Base-by-base conservation (phyloP, 805 yeast genomes). In the Lachancea meyersii region DNA sequence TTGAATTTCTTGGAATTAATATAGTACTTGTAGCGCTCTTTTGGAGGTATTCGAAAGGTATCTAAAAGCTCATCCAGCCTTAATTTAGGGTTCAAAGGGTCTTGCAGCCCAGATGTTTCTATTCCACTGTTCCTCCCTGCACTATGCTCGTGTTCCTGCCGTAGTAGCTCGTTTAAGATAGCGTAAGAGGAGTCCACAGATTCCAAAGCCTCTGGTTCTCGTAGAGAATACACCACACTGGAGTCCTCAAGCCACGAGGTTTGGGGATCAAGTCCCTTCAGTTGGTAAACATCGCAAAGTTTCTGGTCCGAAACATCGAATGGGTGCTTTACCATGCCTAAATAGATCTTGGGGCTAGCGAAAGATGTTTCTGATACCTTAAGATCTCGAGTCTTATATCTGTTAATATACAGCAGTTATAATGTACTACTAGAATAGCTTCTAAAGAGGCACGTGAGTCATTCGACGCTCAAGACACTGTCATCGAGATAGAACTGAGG, bases 1-100 rank as follows among this genome's bases (percentile, higher is more conserved):
- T 78, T 74, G 61, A 82, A 82, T 21, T 71, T 63, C 42, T 79
- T 76, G 14, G 79, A 75, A 36, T 77, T 76, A 38, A 79, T 71
- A 46, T 79, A 61, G 58, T 70, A 73, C 50, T 73, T 65, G 27
- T 73, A 56, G 41, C 73, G 67, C 20, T 65, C 61, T 7, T 46
- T 54, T 41, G 61, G 67, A 22, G 68, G 65, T 34, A 71, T 62
- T 16, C 69, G 52, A 18, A 68, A 68, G 31, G 64, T 63, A 33
- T 73, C 68, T 35, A 71, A 52, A 7, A 79, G 64, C 5, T 42
- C 40, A 9, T 26, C 35, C 11, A 43, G 43, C 11, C 46, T 13
- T 9, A 30, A 19, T 23, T 31, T 11, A 8, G 48, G 41, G 23
- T 39, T 34, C 21, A 46, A 27, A 11, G 48, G 48, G 39, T 46